Evolutionary conservation across 306 rosid species (phyloP).

Genomic region (Cicer arietinum): DNA sequence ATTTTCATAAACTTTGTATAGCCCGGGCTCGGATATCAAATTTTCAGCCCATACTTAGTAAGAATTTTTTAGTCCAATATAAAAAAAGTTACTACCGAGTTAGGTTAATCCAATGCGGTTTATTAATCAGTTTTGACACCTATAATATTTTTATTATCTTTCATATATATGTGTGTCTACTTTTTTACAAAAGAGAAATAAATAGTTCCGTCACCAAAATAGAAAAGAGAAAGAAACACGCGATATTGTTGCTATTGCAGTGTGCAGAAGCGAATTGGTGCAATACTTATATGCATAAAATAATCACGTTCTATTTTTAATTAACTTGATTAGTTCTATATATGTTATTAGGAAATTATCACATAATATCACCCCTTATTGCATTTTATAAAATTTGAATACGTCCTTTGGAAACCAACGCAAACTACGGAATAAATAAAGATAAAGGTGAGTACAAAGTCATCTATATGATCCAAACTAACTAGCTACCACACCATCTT

Average conservation of each 20-base stretch:
- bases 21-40: too few relatives aligned
- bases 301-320: slow-evolving; percentile 2
- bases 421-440: slow-evolving; percentile 77
- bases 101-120: too few relatives aligned
- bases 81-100: too few relatives aligned
- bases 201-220: too few relatives aligned
- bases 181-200: too few relatives aligned
- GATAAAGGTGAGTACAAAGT: slow-evolving; percentile 51
- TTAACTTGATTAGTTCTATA: background rate
- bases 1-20: too few relatives aligned
- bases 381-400: slow-evolving; percentile 58
- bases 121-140: too few relatives aligned
- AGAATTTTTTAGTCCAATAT: too few relatives aligned
- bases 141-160: too few relatives aligned
- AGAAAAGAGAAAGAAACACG: background rate
- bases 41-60: too few relatives aligned
- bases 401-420: slow-evolving; percentile 64
- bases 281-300: background rate
- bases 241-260: background rate
- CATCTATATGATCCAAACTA: slow-evolving; percentile 74
- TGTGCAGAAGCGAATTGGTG: background rate
- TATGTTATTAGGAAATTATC: slow-evolving; percentile 19
- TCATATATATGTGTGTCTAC: too few relatives aligned
- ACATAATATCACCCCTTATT: slow-evolving; percentile 45
- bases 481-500: slow-evolving; percentile 45